A percentile compares a stretch with the other conserved stretches of the same genome.
Conservation (phyloP, 2,329 filamentous ascomycete species). For the Xylariaceae sp. region DNA sequence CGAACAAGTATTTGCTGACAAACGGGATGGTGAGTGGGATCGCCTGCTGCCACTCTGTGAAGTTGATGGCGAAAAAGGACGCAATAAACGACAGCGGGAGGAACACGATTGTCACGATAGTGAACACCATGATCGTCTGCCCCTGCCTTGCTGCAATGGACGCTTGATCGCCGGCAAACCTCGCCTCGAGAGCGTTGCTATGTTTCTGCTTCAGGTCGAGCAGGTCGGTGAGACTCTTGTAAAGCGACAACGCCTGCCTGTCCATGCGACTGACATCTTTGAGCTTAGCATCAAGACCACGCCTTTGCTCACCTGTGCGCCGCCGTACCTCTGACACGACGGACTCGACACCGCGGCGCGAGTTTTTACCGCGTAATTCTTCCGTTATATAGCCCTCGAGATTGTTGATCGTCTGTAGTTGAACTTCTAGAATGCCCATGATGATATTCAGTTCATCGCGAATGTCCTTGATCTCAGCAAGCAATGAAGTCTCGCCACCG, state of each 20-base stretch:
- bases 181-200: constrained; percentile 62
- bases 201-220: constrained; percentile 67
- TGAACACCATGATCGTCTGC: constrained; percentile 44
- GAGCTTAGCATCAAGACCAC: constrained; percentile 53
- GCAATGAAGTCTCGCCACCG: constrained; percentile 54
- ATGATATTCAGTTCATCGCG: constrained; percentile 65
- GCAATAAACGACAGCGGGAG: constrained; percentile 43
- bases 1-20: constrained; percentile 51
- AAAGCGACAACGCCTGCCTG: constrained; percentile 57
- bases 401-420: constrained; percentile 44
- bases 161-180: constrained; percentile 58
- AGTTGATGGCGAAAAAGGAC: constrained; percentile 42
- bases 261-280: constrained; percentile 62
- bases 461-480: constrained; percentile 64
- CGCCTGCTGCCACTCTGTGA: constrained; percentile 43
- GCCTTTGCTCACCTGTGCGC: constrained; percentile 53
- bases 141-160: constrained; percentile 52
- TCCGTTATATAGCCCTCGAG: constrained; percentile 43
- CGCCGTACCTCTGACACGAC: constrained; percentile 47
- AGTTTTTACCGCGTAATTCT: constrained; percentile 29
- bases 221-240: constrained; percentile 56
- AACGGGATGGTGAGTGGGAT: constrained; percentile 41
- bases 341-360: constrained; percentile 24
- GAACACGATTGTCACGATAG: constrained; percentile 44
- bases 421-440: constrained; percentile 47